Conservation (phyloP, 2,329 filamentous ascomycete genomes). For the Pyrenophora seminiperda region DNA sequence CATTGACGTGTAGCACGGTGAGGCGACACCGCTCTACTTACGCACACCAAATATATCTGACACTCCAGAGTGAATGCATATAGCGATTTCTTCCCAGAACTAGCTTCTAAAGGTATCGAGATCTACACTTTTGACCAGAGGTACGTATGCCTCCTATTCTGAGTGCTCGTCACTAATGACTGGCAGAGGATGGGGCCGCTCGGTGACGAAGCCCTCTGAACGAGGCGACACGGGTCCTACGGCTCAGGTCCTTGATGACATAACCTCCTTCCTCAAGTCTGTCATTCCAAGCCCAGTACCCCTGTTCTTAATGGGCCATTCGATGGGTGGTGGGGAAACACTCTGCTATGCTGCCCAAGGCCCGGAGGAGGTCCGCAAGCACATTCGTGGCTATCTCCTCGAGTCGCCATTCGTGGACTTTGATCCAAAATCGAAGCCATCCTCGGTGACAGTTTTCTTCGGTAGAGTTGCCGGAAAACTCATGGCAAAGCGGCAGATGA, state of each 20-base stretch:
- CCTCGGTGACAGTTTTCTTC: slow-evolving; percentile 63
- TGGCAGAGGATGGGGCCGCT: slow-evolving; percentile 78
- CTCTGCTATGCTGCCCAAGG: slow-evolving; percentile 62
- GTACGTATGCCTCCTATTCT: slow-evolving; percentile 36
- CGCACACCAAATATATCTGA: slow-evolving; percentile 16
- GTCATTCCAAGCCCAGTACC: slow-evolving; percentile 63
- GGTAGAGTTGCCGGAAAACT: slow-evolving; percentile 72
- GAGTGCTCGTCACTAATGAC: slow-evolving; percentile 13
- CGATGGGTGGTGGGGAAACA: slow-evolving; percentile 84
- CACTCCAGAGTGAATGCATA: slow-evolving; percentile 67
- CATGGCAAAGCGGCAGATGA: slow-evolving; percentile 69
- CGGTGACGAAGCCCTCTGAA: slow-evolving; percentile 65
- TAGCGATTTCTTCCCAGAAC: slow-evolving; percentile 70
- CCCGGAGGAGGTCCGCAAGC: slow-evolving; percentile 58
- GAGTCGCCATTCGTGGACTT: slow-evolving; percentile 82
- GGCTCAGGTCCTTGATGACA: slow-evolving; percentile 72
- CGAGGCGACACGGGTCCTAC: slow-evolving; percentile 78
- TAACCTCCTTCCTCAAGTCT: slow-evolving; percentile 73
- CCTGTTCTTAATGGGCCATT: slow-evolving; percentile 86
- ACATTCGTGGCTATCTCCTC: slow-evolving; percentile 74
- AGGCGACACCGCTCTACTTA: background rate
- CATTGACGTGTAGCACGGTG: slow-evolving; percentile 17
- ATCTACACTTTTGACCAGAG: slow-evolving; percentile 80
- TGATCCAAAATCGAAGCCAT: slow-evolving; percentile 67
- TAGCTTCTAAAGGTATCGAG: slow-evolving; percentile 75